Evolutionary conservation across 257 asterid genomes (phyloP), one percentile per base, ranked within the genome.

Genomic region (Plantago elongata): DNA sequence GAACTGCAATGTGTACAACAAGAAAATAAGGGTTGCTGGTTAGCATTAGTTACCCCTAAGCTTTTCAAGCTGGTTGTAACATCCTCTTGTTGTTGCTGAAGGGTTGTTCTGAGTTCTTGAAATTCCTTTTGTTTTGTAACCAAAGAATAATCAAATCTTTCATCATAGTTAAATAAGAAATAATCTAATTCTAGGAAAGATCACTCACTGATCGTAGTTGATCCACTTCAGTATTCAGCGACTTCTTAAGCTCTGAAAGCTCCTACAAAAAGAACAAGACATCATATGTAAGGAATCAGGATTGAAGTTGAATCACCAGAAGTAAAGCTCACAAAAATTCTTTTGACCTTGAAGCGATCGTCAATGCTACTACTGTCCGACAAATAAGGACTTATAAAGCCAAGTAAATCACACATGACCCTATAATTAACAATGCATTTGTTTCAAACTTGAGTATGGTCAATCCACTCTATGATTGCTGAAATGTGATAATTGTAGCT

Each of bases 31-130:
- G 12, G 0, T 9, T 1, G 17, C 15, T 51, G 16, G 56, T 8
- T 3, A 51, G 22, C 40, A 42, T 64, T 16, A 54, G 87, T 61
- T 48, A 87, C 97, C 80, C 87, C 95, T n/a, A 86, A 76, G 45
- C 73, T 79, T 74, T 62, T 80, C 49, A 92, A 79, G 88, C 93
- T 84, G 70, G 75, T 46, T 10, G 88, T 65, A 14, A 85, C 97
- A 75, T 92, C 99, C 60, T 89, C 95, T 72, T 92, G 99, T 79
- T 92, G 99, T 78, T 92, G 96, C 68, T 87, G 91, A 69, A 92
- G 97, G 60, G 95, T 89, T 67, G 72, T 82, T 73, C 83, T 83
- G 67, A 89, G 82, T 54, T 80, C 94, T 89, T 87, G 91, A 79
- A 92, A 92, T 65, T 89, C 99, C 99, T 92, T 34, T 7, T 51